Conservation (phyloP, 345 rosid genomes). For the Murraya paniculata region DNA sequence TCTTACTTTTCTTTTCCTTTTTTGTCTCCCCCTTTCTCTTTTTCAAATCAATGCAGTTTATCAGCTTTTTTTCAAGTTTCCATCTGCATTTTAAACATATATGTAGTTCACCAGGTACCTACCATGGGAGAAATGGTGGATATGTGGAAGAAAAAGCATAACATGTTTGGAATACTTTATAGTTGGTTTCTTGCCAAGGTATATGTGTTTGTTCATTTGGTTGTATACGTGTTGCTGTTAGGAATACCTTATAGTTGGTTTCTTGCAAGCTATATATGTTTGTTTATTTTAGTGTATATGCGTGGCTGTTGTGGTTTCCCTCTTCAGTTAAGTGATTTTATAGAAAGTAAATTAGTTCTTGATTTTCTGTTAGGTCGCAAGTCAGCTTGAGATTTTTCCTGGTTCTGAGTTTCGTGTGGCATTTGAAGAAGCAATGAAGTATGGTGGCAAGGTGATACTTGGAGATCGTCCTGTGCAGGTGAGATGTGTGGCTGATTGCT, state of each 20-base stretch:
- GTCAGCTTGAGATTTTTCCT: conserved; percentile 79
- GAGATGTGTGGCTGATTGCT: conserved; percentile 16
- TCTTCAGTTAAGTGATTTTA: neutral
- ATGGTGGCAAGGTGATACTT: conserved; percentile 75
- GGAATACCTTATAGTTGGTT: too few relatives aligned
- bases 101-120: conserved; percentile 63
- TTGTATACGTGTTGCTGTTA: neutral
- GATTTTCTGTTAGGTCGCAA: conserved; percentile 58
- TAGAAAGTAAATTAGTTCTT: neutral
- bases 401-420: conserved; percentile 96
- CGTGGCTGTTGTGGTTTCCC: neutral
- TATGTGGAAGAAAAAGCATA: conserved; percentile 88
- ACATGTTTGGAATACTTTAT: conserved; percentile 81
- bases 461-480: conserved; percentile 99
- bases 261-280: conserved; percentile 75
- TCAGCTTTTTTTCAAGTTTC: neutral
- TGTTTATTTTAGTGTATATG: conserved; percentile 6
- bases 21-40: neutral
- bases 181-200: conserved; percentile 98
- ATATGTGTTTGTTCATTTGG: conserved; percentile 18
- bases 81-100: neutral
- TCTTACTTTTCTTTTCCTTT: neutral
- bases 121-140: conserved; percentile 86
- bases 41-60: neutral
- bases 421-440: conserved; percentile 79